Evolutionary conservation across 139 green algal species (phyloP).

Genomic region (Limnomonas spitsbergensis): DNA sequence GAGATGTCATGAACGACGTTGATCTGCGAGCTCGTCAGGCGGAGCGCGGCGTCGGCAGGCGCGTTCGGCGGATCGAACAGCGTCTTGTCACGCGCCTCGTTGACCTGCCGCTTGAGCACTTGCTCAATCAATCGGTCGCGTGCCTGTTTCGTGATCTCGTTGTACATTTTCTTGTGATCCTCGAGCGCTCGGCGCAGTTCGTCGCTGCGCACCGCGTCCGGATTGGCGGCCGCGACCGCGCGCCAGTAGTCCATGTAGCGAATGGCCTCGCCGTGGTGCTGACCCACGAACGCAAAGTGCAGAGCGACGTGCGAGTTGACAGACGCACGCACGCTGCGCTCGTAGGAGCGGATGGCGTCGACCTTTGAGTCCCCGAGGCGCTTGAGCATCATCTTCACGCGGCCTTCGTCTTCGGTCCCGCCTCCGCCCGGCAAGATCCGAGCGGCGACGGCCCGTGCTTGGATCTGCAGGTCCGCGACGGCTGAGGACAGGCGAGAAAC

Average conservation of each 20-base stretch:
- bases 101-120: background rate
- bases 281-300: background rate
- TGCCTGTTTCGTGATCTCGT: background rate
- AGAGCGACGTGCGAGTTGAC: background rate
- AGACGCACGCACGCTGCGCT: background rate
- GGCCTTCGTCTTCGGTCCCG: background rate
- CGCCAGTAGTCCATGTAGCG: conserved; percentile 17
- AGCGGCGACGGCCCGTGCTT: background rate
- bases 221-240: background rate
- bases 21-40: background rate
- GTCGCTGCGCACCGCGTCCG: background rate
- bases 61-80: background rate
- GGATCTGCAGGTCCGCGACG: background rate
- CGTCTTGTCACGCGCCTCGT: background rate
- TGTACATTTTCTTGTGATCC: background rate
- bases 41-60: background rate
- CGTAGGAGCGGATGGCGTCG: background rate
- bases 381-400: background rate
- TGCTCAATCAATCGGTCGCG: background rate
- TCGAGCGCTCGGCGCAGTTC: background rate
- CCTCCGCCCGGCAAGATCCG: background rate
- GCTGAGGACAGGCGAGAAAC: background rate
- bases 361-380: background rate
- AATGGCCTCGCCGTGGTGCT: conserved; percentile 2
- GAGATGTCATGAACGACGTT: background rate